Base-by-base conservation (phyloP, 345 rosid genomes). In the Corymbia maculata region DNA sequence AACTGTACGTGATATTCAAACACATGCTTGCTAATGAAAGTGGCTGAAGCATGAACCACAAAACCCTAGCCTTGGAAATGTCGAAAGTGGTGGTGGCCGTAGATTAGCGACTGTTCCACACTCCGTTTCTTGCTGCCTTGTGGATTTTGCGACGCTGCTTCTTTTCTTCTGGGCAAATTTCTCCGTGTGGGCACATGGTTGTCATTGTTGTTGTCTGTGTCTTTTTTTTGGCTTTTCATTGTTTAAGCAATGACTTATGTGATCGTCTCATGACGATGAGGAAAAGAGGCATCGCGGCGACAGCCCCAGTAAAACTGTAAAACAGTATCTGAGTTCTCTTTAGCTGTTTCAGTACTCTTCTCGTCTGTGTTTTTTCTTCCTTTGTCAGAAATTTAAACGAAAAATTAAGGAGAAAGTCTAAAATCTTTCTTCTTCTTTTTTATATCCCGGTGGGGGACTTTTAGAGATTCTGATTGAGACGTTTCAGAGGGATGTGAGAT, bases 391-490 rank as follows among this genome's bases (percentile, higher is more conserved):
- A 87, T 19, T 51, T 50, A 45, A 51, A 32, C 89, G 92, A 59
- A 28, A 30, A 24, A 28, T 91, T 89, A 90, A 90, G 50, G 90
- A 85, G 90, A 90, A 94, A 92, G 93, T 90, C 86, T 89, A 93
- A 88, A 86, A 86, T 89, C 91, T 88, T 89, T 89, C 88, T 68
- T 16, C n/a, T n/a, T n/a, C n/a, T 32, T 36, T 32, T 36, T 30
- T 53, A 53, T 53, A 55, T 42, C 82, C 49, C 26, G 26, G 82
- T 9, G 82, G 82, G 82, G 49, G 26, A 9, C 82, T 75, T 75
- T 82, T 91, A 86, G 89, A 91, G 95, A 94, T 94, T 94, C 96
- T 95, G 96, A 93, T 91, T 94, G 94, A 90, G 98, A 94, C 95
- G 79, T 91, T 91, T 94, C 94, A 90, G 66, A 88, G 94, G 47